Evolutionary conservation across 352 stramenopile genomes (phyloP), one percentile per base, ranked within the genome.

Genomic region (Globisporangium heterothallicum): DNA sequence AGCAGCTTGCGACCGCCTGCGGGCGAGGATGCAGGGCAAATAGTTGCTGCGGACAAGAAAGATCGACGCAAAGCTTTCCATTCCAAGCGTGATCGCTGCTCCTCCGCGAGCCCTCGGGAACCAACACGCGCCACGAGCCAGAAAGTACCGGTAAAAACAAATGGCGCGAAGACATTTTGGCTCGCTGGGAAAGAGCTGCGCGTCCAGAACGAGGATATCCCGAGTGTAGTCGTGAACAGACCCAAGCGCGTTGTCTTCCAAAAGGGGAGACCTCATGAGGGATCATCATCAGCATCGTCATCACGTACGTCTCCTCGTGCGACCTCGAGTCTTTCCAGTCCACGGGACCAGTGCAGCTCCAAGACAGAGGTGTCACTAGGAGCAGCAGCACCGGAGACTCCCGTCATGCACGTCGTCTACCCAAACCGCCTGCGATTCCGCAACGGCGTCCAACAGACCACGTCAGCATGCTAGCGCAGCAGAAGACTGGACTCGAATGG

Each of bases 221-320:
- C 21, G 35, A 8, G 19, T 6, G 36, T 54, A 3, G 18, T 36
- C 3, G 64, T 74, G 18, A 59, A 53, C 14, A 63, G 71, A 9
- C 67, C 70, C 1, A 63, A 58, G 32, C 70, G 70, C 43, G 62
- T 64, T 1, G 42, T 74, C 9, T 80, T 80, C 43, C 51, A 48
- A 6, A 54, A 54, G 12, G 70, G 70, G 0, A 71, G 61, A 9
- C 61, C 64, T 6, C 58, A 64, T 6, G 51, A 52, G 3, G 61
- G 34, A 6, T 58, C 61, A 3, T 44, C 26, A 1, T 70, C 64
- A 2, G 48, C 59, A 47, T 53, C 26, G 9, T 59, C 46, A 21
- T 51, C 27, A 8, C 36, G 27, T 44, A 66, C 10, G 43, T 27
- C 9, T 40, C 19, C n/a, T n/a, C n/a, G n/a, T n/a, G n/a, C n/a